phyloP scores from a whole-genome alignment of 2,329 filamentous ascomycete genomes.

The Triangularia verruculosa region DNA sequence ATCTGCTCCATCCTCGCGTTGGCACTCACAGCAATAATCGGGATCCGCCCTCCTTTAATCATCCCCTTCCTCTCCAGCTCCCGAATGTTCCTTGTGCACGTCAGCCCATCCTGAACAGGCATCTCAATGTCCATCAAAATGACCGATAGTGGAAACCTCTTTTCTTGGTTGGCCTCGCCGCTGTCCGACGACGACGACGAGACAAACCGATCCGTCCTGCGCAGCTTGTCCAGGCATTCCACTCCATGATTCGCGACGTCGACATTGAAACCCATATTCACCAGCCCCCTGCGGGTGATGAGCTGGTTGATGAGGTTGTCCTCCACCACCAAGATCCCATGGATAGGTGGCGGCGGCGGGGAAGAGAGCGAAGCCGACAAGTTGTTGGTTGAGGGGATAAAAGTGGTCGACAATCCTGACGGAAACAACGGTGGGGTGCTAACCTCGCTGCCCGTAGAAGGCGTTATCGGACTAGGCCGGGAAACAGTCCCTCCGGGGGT shows the following conservation, averaged over 20 bases:
- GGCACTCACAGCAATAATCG: constrained; percentile 65
- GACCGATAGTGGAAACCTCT: constrained; percentile 49
- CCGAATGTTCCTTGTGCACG: constrained; percentile 63
- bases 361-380: constrained; percentile 15
- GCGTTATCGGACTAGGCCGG: background rate
- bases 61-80: constrained; percentile 55
- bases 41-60: constrained; percentile 51
- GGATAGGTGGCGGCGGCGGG: constrained; percentile 29
- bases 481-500: background rate
- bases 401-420: constrained; percentile 12
- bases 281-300: constrained; percentile 51
- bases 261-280: constrained; percentile 48
- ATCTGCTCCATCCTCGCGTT: constrained; percentile 65
- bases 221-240: constrained; percentile 52
- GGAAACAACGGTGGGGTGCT: background rate
- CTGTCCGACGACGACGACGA: background rate
- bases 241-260: constrained; percentile 56
- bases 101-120: constrained; percentile 69
- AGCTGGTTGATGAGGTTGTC: constrained; percentile 61
- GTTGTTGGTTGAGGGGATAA: constrained; percentile 8
- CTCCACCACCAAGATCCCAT: constrained; percentile 54
- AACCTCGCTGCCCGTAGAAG: background rate
- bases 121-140: constrained; percentile 77
- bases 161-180: background rate
- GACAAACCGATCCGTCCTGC: constrained; percentile 30